These are phyloP conservation scores for Abelmoschus esculentus DNA, from an alignment of 345 rosid genomes.

Conservation along the genomic window DNA sequence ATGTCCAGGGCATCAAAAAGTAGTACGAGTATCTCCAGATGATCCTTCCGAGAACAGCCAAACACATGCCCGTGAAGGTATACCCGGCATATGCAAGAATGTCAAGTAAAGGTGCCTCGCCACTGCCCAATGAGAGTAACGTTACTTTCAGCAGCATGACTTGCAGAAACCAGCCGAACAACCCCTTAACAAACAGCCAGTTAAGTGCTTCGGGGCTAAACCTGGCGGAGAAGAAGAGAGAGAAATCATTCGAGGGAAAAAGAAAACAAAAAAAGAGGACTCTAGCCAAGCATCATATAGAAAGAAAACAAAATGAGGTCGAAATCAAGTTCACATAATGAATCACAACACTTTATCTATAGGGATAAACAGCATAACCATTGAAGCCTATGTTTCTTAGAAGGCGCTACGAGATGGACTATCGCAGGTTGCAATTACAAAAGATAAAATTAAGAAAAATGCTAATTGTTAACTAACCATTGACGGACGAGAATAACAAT, in stretches of 20 bases:
- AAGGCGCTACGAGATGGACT: background rate
- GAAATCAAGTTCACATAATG: too few relatives aligned
- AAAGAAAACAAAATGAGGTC: too few relatives aligned
- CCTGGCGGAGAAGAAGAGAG: conserved; percentile 29
- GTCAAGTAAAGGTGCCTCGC: conserved; percentile 87
- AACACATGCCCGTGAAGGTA: conserved; percentile 62
- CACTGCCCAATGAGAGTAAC: conserved; percentile 72
- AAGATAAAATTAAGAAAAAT: background rate
- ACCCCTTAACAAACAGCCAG: conserved; percentile 62
- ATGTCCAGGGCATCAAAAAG: conserved; percentile 68
- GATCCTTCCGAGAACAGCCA: conserved; percentile 71
- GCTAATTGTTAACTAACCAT: too few relatives aligned
- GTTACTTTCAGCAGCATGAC: conserved; percentile 72
- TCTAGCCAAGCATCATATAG: too few relatives aligned
- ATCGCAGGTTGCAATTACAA: background rate
- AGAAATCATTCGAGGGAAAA: background rate
- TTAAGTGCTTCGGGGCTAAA: conserved; percentile 88
- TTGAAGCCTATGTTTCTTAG: background rate
- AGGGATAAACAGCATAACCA: background rate
- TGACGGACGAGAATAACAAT: background rate
- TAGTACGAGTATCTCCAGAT: conserved; percentile 63
- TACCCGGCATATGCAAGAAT: conserved; percentile 85
- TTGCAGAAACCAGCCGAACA: conserved; percentile 36
- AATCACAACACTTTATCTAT: too few relatives aligned
- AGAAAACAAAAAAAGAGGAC: background rate